phyloP scores from a whole-genome alignment of 2,329 filamentous ascomycete species.

The Septoria petroselini region DNA sequence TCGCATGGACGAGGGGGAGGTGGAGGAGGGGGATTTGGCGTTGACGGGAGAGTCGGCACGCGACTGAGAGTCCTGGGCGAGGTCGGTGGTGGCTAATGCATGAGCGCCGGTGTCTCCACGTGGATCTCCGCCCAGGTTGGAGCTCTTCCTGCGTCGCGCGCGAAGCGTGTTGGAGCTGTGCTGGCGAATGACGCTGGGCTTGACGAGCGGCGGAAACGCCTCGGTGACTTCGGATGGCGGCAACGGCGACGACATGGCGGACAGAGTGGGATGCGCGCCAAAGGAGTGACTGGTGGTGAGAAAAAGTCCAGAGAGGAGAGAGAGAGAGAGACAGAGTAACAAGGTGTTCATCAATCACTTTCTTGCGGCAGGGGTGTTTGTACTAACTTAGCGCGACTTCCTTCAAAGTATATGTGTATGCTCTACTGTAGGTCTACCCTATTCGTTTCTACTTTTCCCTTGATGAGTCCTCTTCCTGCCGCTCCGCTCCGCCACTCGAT shows the following conservation, averaged over 20 bases:
- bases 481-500: no score
- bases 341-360: no score
- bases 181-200: conserved; percentile 16
- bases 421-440: no score
- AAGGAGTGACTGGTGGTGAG: conserved; percentile 23
- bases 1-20: conserved; percentile 37
- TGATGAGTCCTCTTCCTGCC: no score
- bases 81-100: conserved; percentile 47
- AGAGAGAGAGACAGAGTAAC: no score
- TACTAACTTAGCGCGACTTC: no score
- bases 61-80: conserved; percentile 11
- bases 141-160: conserved; percentile 32
- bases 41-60: conserved; percentile 18
- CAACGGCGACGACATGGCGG: conserved; percentile 14
- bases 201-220: conserved; percentile 18
- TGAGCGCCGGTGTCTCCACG: conserved; percentile 52
- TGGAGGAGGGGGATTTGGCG: conserved; percentile 28
- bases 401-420: no score
- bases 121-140: conserved; percentile 51
- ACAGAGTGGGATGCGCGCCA: background rate
- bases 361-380: no score
- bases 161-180: conserved; percentile 18
- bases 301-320: no score
- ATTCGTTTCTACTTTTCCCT: no score
- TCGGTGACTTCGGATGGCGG: conserved; percentile 16